A percentile compares a stretch with the other conserved stretches of the same genome.
phyloP scores from a whole-genome alignment of 2,329 filamentous ascomycete species.

The Alternaria sp. region DNA sequence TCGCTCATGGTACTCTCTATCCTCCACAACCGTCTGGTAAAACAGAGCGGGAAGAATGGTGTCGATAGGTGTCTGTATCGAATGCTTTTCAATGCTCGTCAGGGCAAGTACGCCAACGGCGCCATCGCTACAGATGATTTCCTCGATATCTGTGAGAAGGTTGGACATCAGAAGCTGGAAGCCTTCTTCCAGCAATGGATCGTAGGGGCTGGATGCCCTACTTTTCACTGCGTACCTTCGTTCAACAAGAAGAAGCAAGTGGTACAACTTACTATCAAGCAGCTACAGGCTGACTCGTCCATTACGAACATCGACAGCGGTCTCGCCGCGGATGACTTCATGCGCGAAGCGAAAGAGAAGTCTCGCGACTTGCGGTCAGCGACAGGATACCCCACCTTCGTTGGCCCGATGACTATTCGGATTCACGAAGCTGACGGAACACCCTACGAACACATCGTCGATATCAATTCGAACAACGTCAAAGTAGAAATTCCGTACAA shows the following conservation, averaged over 20 bases:
- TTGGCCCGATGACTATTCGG: slow-evolving; percentile 94
- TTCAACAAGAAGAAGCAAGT: slow-evolving; percentile 99
- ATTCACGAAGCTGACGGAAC: slow-evolving; percentile 98
- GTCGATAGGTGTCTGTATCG: slow-evolving; percentile 85
- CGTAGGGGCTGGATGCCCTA: slow-evolving; percentile 83
- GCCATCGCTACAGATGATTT: slow-evolving; percentile 79
- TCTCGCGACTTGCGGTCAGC: slow-evolving; percentile 71
- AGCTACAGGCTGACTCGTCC: slow-evolving; percentile 54
- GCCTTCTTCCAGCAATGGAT: slow-evolving; percentile 96
- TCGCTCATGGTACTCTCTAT: slow-evolving; percentile 91
- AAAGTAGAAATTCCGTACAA: slow-evolving; percentile 97
- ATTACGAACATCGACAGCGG: slow-evolving; percentile 33
- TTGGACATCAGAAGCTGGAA: slow-evolving; percentile 85
- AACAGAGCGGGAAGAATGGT: slow-evolving; percentile 83
- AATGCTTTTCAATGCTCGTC: slow-evolving; percentile 84
- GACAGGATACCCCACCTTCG: slow-evolving; percentile 79
- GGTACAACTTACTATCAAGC: slow-evolving; percentile 87
- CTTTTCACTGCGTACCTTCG: slow-evolving; percentile 81
- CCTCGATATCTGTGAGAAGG: slow-evolving; percentile 82
- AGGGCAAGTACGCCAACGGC: slow-evolving; percentile 73
- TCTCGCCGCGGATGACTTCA: slow-evolving; percentile 76
- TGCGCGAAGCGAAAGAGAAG: slow-evolving; percentile 83
- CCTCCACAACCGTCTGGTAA: slow-evolving; percentile 86
- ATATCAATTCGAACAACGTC: slow-evolving; percentile 85
- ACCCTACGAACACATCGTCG: slow-evolving; percentile 96